Base-by-base conservation (phyloP, 2,329 filamentous ascomycete genomes). In the Pestalotiopsis sp. region DNA sequence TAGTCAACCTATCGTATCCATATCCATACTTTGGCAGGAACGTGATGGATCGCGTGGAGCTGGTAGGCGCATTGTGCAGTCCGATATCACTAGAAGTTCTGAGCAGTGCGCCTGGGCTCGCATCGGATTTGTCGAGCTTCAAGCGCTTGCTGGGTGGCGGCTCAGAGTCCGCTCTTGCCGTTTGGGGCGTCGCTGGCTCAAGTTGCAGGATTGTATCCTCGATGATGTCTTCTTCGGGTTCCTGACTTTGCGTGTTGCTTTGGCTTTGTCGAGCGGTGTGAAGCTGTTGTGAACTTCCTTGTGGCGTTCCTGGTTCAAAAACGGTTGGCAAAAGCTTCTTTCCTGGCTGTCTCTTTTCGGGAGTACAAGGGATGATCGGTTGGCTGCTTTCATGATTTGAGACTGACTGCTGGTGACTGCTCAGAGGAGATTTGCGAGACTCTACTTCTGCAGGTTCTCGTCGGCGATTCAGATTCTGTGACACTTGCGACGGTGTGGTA, bases 1-100 rank as follows among this genome's bases (percentile, higher is more conserved):
- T 88, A 60, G 86, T 84, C 5, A 87, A 77, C 31, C 77, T 78
- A 36, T 76, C 72, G 62, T 76, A 76, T 41, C 69, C 74, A 63
- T 73, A 76, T 5, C 77, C 73, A 41, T 76, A 72, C 62, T 25
- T 71, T 38, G 66, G 72, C 41, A 74, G 65, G 64, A 79, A 76
- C 12, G 70, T 64, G 36, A 76, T 62, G 11, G 71, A 71, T 23
- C 75, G 25, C n/a, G 23, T 38, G 4, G 55, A 27, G 13, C 36
- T 27, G 2, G 12, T 9, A 9, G n/a, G 20, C n/a, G 9, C 23
- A n/a, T 55, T 52, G 3, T 55, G 52, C 11, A 74, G 74, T 14
- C 78, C 79, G 13, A 77, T 69, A 63, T 82, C 81, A 65, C 81
- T 82, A 2, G 74, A 66, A 61, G 79, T 76, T 60, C 81, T 72